These are phyloP conservation scores for Metarhizium guizhouense DNA, from an alignment of 2,329 filamentous ascomycete species.

Conservation along the genomic window DNA sequence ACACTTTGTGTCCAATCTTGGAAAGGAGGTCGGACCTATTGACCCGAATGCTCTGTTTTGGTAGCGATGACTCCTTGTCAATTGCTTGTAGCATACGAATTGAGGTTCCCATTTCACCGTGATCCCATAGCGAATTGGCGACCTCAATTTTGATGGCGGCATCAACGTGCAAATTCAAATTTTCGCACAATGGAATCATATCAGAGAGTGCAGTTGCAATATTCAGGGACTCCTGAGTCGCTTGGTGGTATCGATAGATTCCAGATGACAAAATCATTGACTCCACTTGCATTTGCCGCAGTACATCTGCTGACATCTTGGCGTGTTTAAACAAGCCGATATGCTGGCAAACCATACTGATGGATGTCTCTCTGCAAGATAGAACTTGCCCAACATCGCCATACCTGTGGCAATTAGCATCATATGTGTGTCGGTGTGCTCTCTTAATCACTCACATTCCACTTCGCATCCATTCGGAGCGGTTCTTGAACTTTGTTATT, in stretches of 20 bases:
- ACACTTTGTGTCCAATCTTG: constrained; percentile 80
- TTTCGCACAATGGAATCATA: constrained; percentile 59
- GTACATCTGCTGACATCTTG: constrained; percentile 51
- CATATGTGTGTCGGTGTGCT: not conserved
- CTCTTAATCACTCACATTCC: constrained; percentile 51
- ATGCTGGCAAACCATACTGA: constrained; percentile 70
- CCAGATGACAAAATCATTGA: constrained; percentile 67
- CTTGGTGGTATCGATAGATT: constrained; percentile 71
- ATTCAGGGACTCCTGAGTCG: constrained; percentile 78
- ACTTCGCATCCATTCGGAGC: constrained; percentile 72
- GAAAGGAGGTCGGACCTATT: constrained; percentile 74
- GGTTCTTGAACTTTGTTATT: constrained; percentile 53
- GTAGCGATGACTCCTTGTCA: constrained; percentile 47
- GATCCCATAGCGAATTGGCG: constrained; percentile 87
- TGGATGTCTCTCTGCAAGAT: constrained; percentile 72
- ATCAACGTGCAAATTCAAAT: constrained; percentile 67
- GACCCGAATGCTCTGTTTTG: constrained; percentile 61
- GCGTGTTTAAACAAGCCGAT: constrained; percentile 51
- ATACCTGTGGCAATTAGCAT: constrained; percentile 39
- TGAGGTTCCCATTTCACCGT: constrained; percentile 81
- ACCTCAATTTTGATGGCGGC: constrained; percentile 72
- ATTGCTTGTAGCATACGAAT: constrained; percentile 81
- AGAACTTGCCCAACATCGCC: constrained; percentile 73
- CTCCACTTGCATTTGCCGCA: constrained; percentile 64
- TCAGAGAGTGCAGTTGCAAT: constrained; percentile 76